Conservation (phyloP, 208 protist genomes). For the Endotrypanum monterogeii region DNA sequence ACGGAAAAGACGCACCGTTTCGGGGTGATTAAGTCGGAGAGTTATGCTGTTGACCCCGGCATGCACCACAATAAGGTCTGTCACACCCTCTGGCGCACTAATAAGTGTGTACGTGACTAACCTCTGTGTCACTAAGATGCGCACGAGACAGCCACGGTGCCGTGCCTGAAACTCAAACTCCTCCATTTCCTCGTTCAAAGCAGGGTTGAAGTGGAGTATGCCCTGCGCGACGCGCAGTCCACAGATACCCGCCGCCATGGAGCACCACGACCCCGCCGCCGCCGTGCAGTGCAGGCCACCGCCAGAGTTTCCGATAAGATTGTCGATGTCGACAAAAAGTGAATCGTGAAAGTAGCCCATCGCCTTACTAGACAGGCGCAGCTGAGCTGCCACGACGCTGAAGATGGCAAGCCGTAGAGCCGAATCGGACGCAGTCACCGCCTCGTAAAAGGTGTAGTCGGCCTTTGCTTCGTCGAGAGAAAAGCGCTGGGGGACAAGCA, state of each 20-base stretch:
- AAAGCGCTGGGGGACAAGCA: constrained; percentile 78
- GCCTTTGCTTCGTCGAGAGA: constrained; percentile 75
- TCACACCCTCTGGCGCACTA: constrained; percentile 36
- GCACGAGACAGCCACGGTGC: constrained; percentile 78
- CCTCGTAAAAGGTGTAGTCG: constrained; percentile 89
- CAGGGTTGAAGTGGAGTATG: constrained; percentile 85
- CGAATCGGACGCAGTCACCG: constrained; percentile 82
- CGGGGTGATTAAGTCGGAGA: constrained; percentile 49
- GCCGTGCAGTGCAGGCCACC: constrained; percentile 78
- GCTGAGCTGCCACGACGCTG: constrained; percentile 67
- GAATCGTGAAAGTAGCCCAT: constrained; percentile 51
- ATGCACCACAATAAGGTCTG: constrained; percentile 78
- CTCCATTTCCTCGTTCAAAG: constrained; percentile 70
- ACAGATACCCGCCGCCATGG: constrained; percentile 75
- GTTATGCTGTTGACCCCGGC: constrained; percentile 64
- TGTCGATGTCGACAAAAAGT: constrained; percentile 78
- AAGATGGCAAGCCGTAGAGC: constrained; percentile 75
- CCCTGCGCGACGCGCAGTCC: constrained; percentile 78
- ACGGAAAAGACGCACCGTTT: constrained; percentile 71
- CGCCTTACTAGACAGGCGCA: constrained; percentile 67
- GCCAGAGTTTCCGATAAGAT: constrained; percentile 70
- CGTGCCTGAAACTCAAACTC: constrained; percentile 77
- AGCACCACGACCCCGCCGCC: constrained; percentile 83
- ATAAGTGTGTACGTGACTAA: constrained; percentile 81
- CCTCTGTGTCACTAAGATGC: constrained; percentile 59